These are phyloP conservation scores for Termitomyces sp. DNA, from an alignment of 768 basidiomycete species.

Conservation along the genomic window DNA sequence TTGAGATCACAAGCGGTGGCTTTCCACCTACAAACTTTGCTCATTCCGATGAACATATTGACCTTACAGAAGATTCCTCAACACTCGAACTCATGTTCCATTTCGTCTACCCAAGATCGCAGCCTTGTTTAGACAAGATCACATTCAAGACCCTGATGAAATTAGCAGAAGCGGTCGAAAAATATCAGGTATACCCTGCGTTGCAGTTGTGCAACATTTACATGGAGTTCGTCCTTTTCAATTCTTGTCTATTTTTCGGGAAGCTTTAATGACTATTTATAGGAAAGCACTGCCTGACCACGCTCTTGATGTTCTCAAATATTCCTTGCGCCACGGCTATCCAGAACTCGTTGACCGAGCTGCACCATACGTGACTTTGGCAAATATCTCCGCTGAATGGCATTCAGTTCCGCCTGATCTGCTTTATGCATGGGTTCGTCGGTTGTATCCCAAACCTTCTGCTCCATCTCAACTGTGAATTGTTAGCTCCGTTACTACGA, in stretches of 20 bases:
- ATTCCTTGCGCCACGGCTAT: slow-evolving; percentile 16
- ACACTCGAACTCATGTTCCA: slow-evolving; percentile 18
- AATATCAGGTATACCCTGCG: slow-evolving; percentile 18
- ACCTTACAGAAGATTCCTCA: slow-evolving; percentile 11
- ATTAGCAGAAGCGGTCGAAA: slow-evolving; percentile 18
- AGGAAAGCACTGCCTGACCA: slow-evolving; percentile 12
- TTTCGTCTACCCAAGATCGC: slow-evolving; percentile 14
- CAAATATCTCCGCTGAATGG: slow-evolving; percentile 1
- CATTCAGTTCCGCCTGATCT: slow-evolving; percentile 3
- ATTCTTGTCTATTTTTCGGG: not conserved
- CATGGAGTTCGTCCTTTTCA: slow-evolving; percentile 13
- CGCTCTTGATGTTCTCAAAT: slow-evolving; percentile 13
- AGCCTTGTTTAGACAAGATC: slow-evolving; percentile 6
- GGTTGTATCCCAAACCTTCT: not conserved
- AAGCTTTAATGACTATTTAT: not conserved
- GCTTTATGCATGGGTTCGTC: slow-evolving; percentile 11
- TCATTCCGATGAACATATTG: slow-evolving; percentile 1
- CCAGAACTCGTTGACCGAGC: slow-evolving; percentile 8
- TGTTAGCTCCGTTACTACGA: slow-evolving; percentile 11
- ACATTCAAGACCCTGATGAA: slow-evolving; percentile 5
- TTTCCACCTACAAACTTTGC: slow-evolving; percentile 10
- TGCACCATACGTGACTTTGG: slow-evolving; percentile 12
- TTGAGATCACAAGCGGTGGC: slow-evolving; percentile 9
- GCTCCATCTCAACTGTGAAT: not conserved
- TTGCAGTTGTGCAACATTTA: slow-evolving; percentile 16